Evolutionary conservation across 768 basidiomycete species (phyloP).

Genomic region (Gloeostereum incarnatum): DNA sequence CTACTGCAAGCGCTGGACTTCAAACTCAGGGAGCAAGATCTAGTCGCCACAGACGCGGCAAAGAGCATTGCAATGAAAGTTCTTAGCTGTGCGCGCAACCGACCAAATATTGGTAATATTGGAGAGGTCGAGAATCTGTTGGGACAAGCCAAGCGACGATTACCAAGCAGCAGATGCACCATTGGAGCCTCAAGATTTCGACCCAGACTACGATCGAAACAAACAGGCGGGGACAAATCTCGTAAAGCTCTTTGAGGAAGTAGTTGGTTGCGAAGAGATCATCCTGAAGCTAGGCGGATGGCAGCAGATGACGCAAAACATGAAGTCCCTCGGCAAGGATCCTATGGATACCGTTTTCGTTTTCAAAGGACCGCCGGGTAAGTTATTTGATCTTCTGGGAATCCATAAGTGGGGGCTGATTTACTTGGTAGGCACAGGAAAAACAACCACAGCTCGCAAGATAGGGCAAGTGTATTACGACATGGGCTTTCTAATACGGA

Average conservation of each 20-base stretch:
- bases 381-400: slow-evolving; percentile 7
- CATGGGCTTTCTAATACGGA: slow-evolving; percentile 38
- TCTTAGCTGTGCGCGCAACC: slow-evolving; percentile 28
- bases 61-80: slow-evolving; percentile 46
- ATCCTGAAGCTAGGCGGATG: slow-evolving; percentile 36
- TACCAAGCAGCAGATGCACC: slow-evolving; percentile 26
- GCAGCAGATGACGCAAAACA: slow-evolving; percentile 36
- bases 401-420: neutral
- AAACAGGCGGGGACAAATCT: slow-evolving; percentile 40
- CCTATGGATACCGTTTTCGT: slow-evolving; percentile 58
- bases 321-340: slow-evolving; percentile 31
- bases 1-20: slow-evolving; percentile 39
- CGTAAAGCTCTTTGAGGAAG: slow-evolving; percentile 46
- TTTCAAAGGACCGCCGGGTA: slow-evolving; percentile 68
- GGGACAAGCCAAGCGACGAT: slow-evolving; percentile 31
- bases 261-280: slow-evolving; percentile 50
- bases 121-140: slow-evolving; percentile 58
- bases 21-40: slow-evolving; percentile 49
- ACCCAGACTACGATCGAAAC: slow-evolving; percentile 47
- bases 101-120: slow-evolving; percentile 58
- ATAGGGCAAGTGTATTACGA: slow-evolving; percentile 42
- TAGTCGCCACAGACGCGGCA: slow-evolving; percentile 44
- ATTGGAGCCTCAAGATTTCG: slow-evolving; percentile 55
- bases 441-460: slow-evolving; percentile 42
- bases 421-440: slow-evolving; percentile 30